Conservation (phyloP, 352 stramenopile species). For the Globisporangium barbulae region DNA sequence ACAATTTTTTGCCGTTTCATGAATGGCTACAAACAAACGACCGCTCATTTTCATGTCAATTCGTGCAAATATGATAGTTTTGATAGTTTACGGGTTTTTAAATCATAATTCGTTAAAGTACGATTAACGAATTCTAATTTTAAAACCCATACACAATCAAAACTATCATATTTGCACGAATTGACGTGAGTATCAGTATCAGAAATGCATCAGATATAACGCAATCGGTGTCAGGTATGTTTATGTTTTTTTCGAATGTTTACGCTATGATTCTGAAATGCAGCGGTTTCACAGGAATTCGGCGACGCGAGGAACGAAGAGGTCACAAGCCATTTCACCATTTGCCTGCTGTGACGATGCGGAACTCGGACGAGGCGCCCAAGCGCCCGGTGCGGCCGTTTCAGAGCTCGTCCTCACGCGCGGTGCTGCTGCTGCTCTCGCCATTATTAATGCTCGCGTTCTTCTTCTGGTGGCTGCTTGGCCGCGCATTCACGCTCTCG, state of each 20-base stretch:
- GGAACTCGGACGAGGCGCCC: neutral
- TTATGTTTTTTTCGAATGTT: neutral
- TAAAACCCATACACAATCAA: too few species aligned
- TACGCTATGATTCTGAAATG: neutral
- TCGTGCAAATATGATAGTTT: too few species aligned
- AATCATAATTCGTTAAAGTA: too few species aligned
- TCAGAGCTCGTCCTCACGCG: conserved; percentile 8
- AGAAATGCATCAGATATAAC: too few species aligned
- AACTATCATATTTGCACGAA: too few species aligned
- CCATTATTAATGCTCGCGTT: conserved; percentile 50
- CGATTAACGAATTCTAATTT: too few species aligned
- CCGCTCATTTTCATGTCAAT: too few species aligned
- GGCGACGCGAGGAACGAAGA: neutral
- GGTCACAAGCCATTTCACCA: neutral
- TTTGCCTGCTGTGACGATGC: conserved; percentile 1
- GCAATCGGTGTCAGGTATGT: too few species aligned
- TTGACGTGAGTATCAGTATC: too few species aligned
- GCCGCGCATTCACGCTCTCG: conserved; percentile 47
- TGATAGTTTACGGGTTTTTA: too few species aligned
- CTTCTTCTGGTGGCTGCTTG: conserved; percentile 48
- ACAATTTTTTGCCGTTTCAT: too few species aligned
- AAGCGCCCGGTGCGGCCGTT: conserved; percentile 11
- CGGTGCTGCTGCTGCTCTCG: conserved; percentile 34
- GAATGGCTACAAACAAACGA: too few species aligned
- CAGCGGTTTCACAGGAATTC: neutral